Conservation (phyloP, 1,284 basidiomycete genomes). For the Rhodotorula sp. region DNA sequence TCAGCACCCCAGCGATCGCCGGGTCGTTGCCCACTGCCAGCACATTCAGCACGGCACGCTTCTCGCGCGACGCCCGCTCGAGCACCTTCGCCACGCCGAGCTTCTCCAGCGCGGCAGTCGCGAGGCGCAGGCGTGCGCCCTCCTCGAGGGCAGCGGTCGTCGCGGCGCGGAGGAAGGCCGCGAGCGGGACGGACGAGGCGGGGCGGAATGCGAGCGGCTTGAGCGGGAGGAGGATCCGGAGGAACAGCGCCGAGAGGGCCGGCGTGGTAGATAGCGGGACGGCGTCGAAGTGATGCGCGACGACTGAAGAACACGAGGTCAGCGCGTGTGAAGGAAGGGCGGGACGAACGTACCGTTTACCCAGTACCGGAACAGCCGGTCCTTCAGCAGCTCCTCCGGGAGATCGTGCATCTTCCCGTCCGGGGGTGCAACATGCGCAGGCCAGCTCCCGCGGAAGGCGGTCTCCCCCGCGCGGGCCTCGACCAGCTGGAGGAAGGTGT, state of each 20-base stretch:
- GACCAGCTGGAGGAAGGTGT: slow-evolving; percentile 6
- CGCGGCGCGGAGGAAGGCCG: neutral
- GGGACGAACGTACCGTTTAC: neutral
- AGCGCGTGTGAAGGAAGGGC: neutral
- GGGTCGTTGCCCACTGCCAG: neutral
- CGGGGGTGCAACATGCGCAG: neutral
- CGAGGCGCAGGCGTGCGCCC: neutral
- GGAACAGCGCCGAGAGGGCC: neutral
- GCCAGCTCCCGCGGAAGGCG: slow-evolving; percentile 1
- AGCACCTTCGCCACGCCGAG: slow-evolving; percentile 3
- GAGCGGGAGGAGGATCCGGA: slow-evolving; percentile 5
- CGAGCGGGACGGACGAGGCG: neutral
- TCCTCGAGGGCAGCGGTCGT: neutral
- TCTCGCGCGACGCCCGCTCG: slow-evolving; percentile 5
- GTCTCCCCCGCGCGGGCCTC: neutral
- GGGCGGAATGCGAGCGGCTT: neutral
- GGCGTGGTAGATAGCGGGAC: neutral
- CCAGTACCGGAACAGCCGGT: slow-evolving; percentile 6
- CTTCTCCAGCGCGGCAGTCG: slow-evolving; percentile 3
- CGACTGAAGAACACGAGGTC: neutral
- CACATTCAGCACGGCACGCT: slow-evolving; percentile 7
- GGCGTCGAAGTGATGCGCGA: neutral
- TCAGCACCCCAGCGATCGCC: slow-evolving; percentile 2
- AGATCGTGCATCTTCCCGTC: neutral
- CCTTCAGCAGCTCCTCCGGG: slow-evolving; percentile 2